Evolutionary conservation across 129 eudicot species (phyloP), one percentile per base, ranked within the genome.

Genomic region (Helichrysum umbraculigerum): DNA sequence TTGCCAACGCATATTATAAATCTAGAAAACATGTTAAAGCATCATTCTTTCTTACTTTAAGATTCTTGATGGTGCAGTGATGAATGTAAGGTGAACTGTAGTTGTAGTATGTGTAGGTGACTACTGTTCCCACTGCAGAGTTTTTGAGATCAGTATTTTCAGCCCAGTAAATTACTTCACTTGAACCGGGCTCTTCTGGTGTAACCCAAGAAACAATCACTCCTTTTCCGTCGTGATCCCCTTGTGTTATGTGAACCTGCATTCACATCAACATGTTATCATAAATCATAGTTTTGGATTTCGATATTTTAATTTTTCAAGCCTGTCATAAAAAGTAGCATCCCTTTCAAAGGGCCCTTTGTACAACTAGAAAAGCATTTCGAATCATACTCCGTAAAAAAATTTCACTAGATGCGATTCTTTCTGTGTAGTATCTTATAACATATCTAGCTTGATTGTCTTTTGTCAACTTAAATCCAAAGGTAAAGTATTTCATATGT

Each of bases 241-340:
- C 98, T 93, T 93, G 98, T 47, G 97, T 93, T 79, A 93, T 88
- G 81, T 90, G 97, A 78, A 93, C 98, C 98, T 93, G 69, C 70
- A 84, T 19, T 73, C 17, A 65, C 44, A 50, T 16, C 64, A 66
- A 76, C 15, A 61, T 66, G 63, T 74, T 15, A 42, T 67, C 4
- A 52, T 4, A 17, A 22, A n/a, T 79, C 42, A 34, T 7, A 41
- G 11, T 65, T 72, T 22, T 34, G 16, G 22, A 47, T 28, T 25
- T 11, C 25, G 35, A 44, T 41, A 2, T 67, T 19, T 39, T 44
- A 4, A 6, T 6, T 37, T 37, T 14, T 50, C n/a, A 50, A 11
- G 19, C 57, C 19, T 16, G 14, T 14, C 6, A 51, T 15, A 51
- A 51, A 37, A 37, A 15, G 29, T 25, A 68, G 57, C 57, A 19